Evolutionary conservation across 1,284 basidiomycete species (phyloP), one percentile per base, ranked within the genome.

Genomic region (Pyrrhoderma noxium): DNA sequence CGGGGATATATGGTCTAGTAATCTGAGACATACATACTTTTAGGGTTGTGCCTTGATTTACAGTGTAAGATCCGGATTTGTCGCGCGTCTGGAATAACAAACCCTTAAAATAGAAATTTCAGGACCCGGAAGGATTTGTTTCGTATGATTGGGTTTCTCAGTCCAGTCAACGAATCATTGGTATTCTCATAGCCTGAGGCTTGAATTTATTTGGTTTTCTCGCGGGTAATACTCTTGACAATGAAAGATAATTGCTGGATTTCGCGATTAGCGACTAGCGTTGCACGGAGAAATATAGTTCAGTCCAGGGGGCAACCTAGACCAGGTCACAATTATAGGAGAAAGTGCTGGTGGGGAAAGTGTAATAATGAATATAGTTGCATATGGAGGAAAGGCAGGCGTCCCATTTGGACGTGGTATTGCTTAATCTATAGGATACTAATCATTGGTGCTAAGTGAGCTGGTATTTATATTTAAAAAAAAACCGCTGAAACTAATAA

Each of bases 131-230:
- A 62, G 70, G 71, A 56, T 80, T 72, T 68, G 74, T 74, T 3
- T 74, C 80, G 59, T 73, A 77, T 56, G 66, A 70, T 55, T 80
- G 75, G 76, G 65, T 81, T 49, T 61, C 63, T 8, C 71, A 73
- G 54, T 64, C 73, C 39, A 70, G 67, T 31, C 72, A 73, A 11
- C 72, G 74, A 44, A 69, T 81, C 34, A 68, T 80, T 35, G 71
- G 73, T 31, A 76, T 79, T 9, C 75, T 75, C 2, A 69, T 79
- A 13, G 73, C 76, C 56, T 80, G 79, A 58, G 72, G 76, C 5
- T 69, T 81, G 31, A 69, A 70, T 46, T 65, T 76, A 1, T 70
- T 81, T 49, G 79, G 80, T 21, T 81, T 80, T 64, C 67, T 78
- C 31, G 61, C 73, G 2, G 61, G 67, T 4, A 70, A 72, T 1